Base-by-base conservation (phyloP, 352 stramenopile species). In the Phytopythium litorale region DNA sequence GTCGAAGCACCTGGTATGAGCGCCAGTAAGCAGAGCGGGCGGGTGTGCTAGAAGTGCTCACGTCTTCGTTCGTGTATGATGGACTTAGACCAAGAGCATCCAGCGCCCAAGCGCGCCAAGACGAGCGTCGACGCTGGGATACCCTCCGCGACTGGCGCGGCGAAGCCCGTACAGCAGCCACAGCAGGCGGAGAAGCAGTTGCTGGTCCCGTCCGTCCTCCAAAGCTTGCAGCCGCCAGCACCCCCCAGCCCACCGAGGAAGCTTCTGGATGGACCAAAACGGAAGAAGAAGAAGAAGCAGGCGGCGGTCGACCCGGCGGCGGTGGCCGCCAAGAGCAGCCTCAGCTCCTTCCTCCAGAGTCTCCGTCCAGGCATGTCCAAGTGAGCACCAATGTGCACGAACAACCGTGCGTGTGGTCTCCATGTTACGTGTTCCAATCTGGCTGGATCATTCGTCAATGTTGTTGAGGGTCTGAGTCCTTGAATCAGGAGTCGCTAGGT, bases 211-310 rank as follows among this genome's bases (percentile, higher is more conserved):
- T 37, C 54, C 7, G 40, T 40, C 7, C 21, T 38, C 18, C 25
- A 19, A 15, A 88, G 81, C 61, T 52, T 89, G 43, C 88, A 89
- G 64, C 74, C 71, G 2, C 62, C 66, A n/a, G 7, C 43, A 46
- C 70, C 73, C 2, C 58, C 78, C n/a, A 91, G 81, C 64, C 81
- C 79, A 0, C 83, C 84, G 30, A 63, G 81, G 19, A 90, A 88
- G 62, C 66, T 94, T 33, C 64, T 94, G 7, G 86, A 94, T 42
- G 76, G 73, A 30, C 74, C 76, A 3, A 88, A 84, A 58, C 73
- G 76, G 50, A 84, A 86, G 63, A 91, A 91, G 60, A 92, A 92
- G 61, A 89, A 88, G 38, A 80, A 84, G 58, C 75, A 74, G 33
- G 3, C 32, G 4, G 62, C 62, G 8, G 54, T 67, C 0, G 64